Evolutionary conservation across 1,284 basidiomycete species (phyloP).

Genomic region (Sporisorium scitamineum): DNA sequence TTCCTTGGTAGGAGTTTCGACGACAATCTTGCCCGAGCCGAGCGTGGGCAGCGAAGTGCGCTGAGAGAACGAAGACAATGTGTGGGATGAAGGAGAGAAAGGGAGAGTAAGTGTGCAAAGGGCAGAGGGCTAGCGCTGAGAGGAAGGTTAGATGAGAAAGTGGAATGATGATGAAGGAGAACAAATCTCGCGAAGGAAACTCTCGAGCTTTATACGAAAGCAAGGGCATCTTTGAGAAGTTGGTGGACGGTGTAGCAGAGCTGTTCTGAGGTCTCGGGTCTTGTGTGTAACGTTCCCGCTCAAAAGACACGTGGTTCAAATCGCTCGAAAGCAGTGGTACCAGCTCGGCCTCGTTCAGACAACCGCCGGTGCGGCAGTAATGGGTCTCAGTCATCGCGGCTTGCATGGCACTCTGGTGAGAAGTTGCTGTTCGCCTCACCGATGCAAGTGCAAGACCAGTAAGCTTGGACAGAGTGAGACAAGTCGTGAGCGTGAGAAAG

Average conservation of each 20-base stretch:
- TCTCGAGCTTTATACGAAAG: neutral
- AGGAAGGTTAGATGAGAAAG: neutral
- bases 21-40: constrained; percentile 10
- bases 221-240: no score
- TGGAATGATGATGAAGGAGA: neutral
- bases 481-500: neutral
- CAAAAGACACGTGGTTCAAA: no score
- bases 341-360: no score
- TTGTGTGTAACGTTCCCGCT: no score
- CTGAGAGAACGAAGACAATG: constrained; percentile 19
- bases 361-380: no score
- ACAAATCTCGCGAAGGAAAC: neutral
- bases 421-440: neutral
- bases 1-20: constrained; percentile 21
- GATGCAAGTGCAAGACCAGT: neutral
- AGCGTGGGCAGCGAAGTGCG: constrained; percentile 23
- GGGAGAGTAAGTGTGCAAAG: neutral
- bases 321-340: no score
- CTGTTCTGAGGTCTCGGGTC: no score
- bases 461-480: neutral
- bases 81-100: neutral
- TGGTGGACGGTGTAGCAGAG: no score
- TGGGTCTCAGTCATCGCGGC: no score
- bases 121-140: neutral
- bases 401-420: neutral